phyloP scores from a whole-genome alignment of 495 filamentous ascomycete species.

The Penicillium turbatum region DNA sequence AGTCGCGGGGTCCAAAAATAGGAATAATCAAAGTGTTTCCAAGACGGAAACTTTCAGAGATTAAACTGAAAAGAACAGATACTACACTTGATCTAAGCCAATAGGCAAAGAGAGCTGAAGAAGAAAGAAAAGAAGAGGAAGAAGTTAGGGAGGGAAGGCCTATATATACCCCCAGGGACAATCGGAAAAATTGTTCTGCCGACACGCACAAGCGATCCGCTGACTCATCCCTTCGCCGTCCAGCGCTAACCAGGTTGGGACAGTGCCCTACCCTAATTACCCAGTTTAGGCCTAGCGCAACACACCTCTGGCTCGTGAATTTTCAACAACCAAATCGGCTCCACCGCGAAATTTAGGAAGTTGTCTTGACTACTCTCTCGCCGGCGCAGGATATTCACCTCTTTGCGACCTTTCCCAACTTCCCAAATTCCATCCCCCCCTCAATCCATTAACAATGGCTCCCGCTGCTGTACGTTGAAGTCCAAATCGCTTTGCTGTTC shows the following conservation, averaged over 20 bases:
- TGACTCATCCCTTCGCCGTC: not conserved
- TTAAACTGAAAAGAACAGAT: slow-evolving; percentile 99
- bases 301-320: slow-evolving; percentile 21
- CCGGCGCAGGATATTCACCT: slow-evolving; percentile 57
- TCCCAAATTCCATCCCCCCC: slow-evolving; percentile 20
- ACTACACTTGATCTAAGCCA: slow-evolving; percentile 95
- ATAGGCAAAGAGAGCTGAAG: slow-evolving; percentile 56
- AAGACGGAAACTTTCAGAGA: slow-evolving; percentile 63
- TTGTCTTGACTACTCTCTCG: slow-evolving; percentile 29
- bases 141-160: slow-evolving; percentile 7
- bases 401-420: slow-evolving; percentile 49
- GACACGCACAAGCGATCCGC: not conserved
- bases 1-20: slow-evolving; percentile 61
- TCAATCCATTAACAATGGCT: slow-evolving; percentile 45
- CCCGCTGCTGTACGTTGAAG: slow-evolving; percentile 68
- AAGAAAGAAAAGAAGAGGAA: slow-evolving; percentile 47
- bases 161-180: slow-evolving; percentile 29
- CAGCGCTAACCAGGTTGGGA: not conserved
- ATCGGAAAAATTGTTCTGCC: slow-evolving; percentile 13
- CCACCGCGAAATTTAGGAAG: slow-evolving; percentile 27
- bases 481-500: slow-evolving; percentile 86
- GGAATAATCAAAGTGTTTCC: slow-evolving; percentile 78
- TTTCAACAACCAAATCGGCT: slow-evolving; percentile 21
- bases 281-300: slow-evolving; percentile 25
- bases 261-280: slow-evolving; percentile 26